Conservation (phyloP, 345 rosid genomes). For the Pseudoturritis turrita region DNA sequence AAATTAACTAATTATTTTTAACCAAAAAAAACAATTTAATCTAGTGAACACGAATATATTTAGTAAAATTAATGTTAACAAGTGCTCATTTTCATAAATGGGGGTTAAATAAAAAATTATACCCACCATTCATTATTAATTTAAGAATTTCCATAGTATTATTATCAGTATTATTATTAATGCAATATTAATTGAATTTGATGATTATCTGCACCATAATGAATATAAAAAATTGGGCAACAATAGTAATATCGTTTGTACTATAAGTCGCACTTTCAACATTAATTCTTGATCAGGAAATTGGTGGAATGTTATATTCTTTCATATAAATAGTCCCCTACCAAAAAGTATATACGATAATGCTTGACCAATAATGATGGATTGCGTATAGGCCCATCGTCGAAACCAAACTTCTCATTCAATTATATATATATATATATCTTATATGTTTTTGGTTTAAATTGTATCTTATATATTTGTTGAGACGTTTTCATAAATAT, state of each 20-base stretch:
- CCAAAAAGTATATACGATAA: constrained; percentile 24
- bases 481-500: background rate
- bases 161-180: background rate
- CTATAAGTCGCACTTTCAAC: constrained; percentile 24
- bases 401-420: constrained; percentile 8
- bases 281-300: constrained; percentile 23
- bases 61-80: background rate
- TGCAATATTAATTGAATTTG: constrained; percentile 13
- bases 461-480: too few species aligned
- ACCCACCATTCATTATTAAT: background rate
- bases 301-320: constrained; percentile 29
- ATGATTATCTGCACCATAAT: constrained; percentile 23
- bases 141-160: background rate
- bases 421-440: too few species aligned
- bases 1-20: too few species aligned
- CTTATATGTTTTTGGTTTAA: too few species aligned
- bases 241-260: constrained; percentile 16
- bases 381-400: constrained; percentile 9
- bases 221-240: constrained; percentile 10
- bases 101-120: background rate
- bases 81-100: background rate
- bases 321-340: constrained; percentile 21
- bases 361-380: constrained; percentile 21
- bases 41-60: background rate
- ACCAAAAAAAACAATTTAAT: too few species aligned